phyloP scores from a whole-genome alignment of 2,329 filamentous ascomycete genomes.

The Sclerotinia glacialis region DNA sequence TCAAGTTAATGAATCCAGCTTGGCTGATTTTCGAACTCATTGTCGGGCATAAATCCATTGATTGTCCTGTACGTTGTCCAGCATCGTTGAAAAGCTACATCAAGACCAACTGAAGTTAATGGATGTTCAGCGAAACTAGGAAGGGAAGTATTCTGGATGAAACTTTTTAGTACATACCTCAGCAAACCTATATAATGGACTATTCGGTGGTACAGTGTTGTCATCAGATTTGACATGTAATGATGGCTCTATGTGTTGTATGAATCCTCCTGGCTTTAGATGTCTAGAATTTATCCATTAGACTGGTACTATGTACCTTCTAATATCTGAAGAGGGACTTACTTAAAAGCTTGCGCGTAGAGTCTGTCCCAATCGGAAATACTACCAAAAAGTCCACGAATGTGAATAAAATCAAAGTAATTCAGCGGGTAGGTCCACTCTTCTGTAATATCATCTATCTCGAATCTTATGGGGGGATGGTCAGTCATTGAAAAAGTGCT shows the following conservation, averaged over 20 bases:
- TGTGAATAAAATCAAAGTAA: conserved; percentile 59
- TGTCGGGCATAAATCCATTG: conserved; percentile 36
- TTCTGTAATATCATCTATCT: conserved; percentile 59
- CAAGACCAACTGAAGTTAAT: conserved; percentile 6
- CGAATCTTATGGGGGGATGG: conserved; percentile 45
- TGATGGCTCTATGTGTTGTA: conserved; percentile 37
- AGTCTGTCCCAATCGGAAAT: conserved; percentile 56
- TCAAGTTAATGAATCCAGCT: conserved; percentile 39
- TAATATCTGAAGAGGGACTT: conserved; percentile 31
- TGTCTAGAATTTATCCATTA: conserved; percentile 31
- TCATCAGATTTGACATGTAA: conserved; percentile 45
- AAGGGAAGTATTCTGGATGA: background rate
- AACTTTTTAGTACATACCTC: conserved; percentile 26
- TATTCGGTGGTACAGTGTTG: conserved; percentile 43
- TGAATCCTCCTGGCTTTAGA: conserved; percentile 42
- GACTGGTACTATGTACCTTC: background rate
- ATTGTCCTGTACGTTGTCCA: conserved; percentile 42
- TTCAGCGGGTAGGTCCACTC: conserved; percentile 45
- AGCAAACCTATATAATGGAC: conserved; percentile 44
- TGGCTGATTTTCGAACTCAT: conserved; percentile 32
- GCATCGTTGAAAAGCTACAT: conserved; percentile 44
- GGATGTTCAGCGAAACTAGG: background rate
- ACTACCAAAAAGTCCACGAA: conserved; percentile 55
- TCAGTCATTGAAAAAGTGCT: background rate
- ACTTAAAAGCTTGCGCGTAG: conserved; percentile 50